Base-by-base conservation (phyloP, 805 yeast species). In the Cyberlindnera mississippiensis region DNA sequence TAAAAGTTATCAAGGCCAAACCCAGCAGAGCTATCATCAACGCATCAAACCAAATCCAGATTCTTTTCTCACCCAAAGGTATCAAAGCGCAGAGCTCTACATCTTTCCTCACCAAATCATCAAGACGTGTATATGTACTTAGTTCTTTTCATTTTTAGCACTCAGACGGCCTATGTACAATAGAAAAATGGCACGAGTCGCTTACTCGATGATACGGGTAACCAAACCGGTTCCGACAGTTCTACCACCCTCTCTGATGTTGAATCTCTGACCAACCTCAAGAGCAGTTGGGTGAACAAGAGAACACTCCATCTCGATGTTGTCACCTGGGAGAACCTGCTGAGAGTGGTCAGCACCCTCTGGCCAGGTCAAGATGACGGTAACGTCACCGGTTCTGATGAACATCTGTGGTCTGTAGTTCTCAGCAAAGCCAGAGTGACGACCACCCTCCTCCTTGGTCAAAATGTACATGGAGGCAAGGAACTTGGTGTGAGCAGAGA, bases 221-320 rank as follows among this genome's bases (percentile, higher is more conserved):
- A 93, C 80, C 75, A 93, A 75, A 76, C 99, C 99, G 55, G 99
- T 93, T 71, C 96, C 99, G 55, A 93, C 97, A 53, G 99, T 93
- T 75, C 85, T 86, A 67, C 97, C 97, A 73, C 98, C 97, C 76
- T 93, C 99, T 82, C 99, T 93, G 68, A 93, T 78, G 82, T 93
- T 93, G 85, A 93, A 93, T 73, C 98, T 86, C 77, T 90, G 96
- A 68, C 95, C 95, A 60, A 84, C 82, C 77, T 93, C 99, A 52
- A 93, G 62, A 49, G 98, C 95, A 56, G 95, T 86, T 66, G 96
- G 93, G 73, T 79, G 86, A 51, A 85, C 82, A 63, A 91, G 76
- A 64, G 84, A 85, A 64, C 91, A 86, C 62, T 80, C 81, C 96
- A 93, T 87, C 77, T 93, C 99, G 51, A 89, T 79, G 71, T 93